These are phyloP conservation scores for Nepenthes gracilis DNA, from an alignment of 148 eudicot species.

Conservation along the genomic window DNA sequence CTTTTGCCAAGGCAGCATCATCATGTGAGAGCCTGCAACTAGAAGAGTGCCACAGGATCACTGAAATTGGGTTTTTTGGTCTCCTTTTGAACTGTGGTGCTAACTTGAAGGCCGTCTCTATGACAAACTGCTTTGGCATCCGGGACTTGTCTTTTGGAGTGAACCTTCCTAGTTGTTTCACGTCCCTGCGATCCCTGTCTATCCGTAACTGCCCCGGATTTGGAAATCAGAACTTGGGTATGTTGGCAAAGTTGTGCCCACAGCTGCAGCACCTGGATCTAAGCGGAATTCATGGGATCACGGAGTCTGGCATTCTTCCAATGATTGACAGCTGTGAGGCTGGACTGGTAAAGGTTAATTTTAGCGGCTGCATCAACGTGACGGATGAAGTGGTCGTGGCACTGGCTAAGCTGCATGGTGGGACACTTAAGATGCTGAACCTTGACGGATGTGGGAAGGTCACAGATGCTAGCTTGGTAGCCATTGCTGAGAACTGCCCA, in stretches of 20 bases:
- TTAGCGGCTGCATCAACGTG: conserved; percentile 2
- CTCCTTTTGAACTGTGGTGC: conserved; percentile 47
- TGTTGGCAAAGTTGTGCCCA: conserved; percentile 59
- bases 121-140: conserved; percentile 56
- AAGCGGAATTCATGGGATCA: conserved; percentile 46
- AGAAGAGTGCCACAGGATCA: conserved; percentile 87
- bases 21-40: conserved; percentile 58
- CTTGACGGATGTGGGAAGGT: conserved; percentile 61
- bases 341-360: conserved; percentile 15
- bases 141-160: conserved; percentile 39
- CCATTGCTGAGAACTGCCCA: conserved; percentile 47
- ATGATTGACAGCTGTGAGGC: conserved; percentile 33
- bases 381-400: background rate
- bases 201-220: conserved; percentile 67
- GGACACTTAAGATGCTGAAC: conserved; percentile 52
- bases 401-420: conserved; percentile 28
- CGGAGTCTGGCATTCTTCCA: conserved; percentile 52
- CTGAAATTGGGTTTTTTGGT: conserved; percentile 70
- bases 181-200: conserved; percentile 43
- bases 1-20: conserved; percentile 40
- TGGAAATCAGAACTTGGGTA: conserved; percentile 45
- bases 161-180: conserved; percentile 21
- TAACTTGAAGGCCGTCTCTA: conserved; percentile 55
- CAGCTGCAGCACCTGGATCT: conserved; percentile 40
- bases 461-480: conserved; percentile 49